Conservation (phyloP, 257 asterid species). For the Mitragyna speciosa region DNA sequence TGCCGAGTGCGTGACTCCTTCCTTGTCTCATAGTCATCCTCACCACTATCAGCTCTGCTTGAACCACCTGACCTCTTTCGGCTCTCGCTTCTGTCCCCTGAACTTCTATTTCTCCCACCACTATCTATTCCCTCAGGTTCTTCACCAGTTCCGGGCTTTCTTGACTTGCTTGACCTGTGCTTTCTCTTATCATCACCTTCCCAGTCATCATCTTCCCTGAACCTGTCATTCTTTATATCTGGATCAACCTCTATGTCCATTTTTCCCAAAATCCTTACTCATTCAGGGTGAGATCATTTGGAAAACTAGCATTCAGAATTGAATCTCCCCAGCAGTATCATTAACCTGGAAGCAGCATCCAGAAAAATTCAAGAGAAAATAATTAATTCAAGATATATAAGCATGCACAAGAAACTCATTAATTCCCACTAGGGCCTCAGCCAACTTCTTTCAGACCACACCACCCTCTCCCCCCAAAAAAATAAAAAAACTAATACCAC, state of each 20-base stretch:
- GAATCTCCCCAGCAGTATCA: not conserved
- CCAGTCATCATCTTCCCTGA: conserved; percentile 65
- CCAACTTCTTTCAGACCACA: not conserved
- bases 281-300: conserved; percentile 74
- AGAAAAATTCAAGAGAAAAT: not conserved
- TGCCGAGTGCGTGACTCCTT: conserved; percentile 62
- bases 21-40: conserved; percentile 62
- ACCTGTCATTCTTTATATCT: conserved; percentile 64
- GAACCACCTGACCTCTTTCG: conserved; percentile 66
- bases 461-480: not conserved
- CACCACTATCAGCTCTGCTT: conserved; percentile 64
- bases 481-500: no score
- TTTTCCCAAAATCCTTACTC: conserved; percentile 43
- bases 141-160: conserved; percentile 52
- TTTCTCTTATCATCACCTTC: conserved; percentile 56
- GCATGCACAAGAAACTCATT: not conserved
- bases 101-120: conserved; percentile 59
- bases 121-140: conserved; percentile 63
- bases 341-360: conserved; percentile 14
- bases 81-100: conserved; percentile 60
- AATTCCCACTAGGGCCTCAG: not conserved
- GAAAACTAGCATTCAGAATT: conserved; percentile 32
- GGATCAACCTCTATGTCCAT: conserved; percentile 58
- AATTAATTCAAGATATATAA: not conserved
- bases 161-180: conserved; percentile 52